Conservation (phyloP, 1,284 basidiomycete species). For the Pseudozyma thailandica region DNA sequence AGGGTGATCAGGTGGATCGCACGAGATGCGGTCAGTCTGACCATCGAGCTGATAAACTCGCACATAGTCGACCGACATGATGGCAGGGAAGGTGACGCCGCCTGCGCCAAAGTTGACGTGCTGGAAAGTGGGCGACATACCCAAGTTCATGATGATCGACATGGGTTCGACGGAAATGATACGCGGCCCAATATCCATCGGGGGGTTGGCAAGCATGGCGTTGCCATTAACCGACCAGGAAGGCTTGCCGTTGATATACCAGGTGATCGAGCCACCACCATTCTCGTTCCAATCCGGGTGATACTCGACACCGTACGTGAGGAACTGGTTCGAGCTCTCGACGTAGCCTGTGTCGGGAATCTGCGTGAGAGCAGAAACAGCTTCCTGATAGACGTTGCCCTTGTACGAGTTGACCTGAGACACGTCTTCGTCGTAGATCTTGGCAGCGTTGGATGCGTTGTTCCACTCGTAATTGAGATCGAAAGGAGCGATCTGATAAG, state of each 20-base stretch:
- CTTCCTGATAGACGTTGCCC: conserved; percentile 65
- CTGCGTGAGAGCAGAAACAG: conserved; percentile 60
- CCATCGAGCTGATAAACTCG: conserved; percentile 61
- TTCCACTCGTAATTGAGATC: conserved; percentile 61
- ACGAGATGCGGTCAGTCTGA: conserved; percentile 43
- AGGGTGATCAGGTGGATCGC: conserved; percentile 63
- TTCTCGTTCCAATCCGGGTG: conserved; percentile 60
- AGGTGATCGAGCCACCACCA: conserved; percentile 59
- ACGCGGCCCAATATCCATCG: conserved; percentile 55
- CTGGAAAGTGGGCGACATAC: conserved; percentile 64
- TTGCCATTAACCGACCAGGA: conserved; percentile 58
- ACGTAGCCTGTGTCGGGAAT: conserved; percentile 61
- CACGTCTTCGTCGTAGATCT: conserved; percentile 46
- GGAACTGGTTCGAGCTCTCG: conserved; percentile 29
- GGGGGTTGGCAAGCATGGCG: conserved; percentile 33
- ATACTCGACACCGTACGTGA: conserved; percentile 65
- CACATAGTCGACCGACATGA: conserved; percentile 59
- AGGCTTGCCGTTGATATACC: conserved; percentile 62
- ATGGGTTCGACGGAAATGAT: conserved; percentile 65
- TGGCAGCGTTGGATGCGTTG: conserved; percentile 26
- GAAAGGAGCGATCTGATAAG: conserved; percentile 67
- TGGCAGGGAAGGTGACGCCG: conserved; percentile 51
- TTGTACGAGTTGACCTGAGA: conserved; percentile 62
- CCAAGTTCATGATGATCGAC: conserved; percentile 63
- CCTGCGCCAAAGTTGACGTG: conserved; percentile 50